Conservation (phyloP, 306 rosid genomes). For the Argentina anserina region DNA sequence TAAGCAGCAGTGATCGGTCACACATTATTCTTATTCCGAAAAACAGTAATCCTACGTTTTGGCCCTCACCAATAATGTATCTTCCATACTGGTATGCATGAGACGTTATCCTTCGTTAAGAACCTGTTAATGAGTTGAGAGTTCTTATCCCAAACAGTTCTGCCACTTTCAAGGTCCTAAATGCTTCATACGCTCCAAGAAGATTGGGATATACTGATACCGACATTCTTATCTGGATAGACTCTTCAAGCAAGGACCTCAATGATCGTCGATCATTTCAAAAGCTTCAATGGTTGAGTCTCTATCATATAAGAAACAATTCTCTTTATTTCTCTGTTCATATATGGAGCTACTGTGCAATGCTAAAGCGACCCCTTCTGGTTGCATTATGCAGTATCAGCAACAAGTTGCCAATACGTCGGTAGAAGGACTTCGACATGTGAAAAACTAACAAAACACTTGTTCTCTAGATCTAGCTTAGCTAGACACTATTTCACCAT, state of each 20-base stretch:
- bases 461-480: no score
- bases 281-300: background rate
- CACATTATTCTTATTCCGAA: no score
- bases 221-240: background rate
- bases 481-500: slow-evolving; percentile 5
- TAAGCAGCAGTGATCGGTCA: no score
- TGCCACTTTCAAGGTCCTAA: background rate
- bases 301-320: background rate
- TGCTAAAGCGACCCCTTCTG: slow-evolving; percentile 6
- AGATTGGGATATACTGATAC: background rate
- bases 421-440: background rate
- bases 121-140: background rate
- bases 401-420: background rate
- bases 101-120: background rate
- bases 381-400: background rate
- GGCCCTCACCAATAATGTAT: background rate
- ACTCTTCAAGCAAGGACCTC: background rate
- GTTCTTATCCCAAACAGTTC: background rate
- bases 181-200: background rate
- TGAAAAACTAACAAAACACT: background rate
- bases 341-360: slow-evolving; percentile 3
- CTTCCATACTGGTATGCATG: background rate
- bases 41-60: no score
- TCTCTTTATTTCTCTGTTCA: background rate
- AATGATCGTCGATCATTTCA: background rate